Base-by-base conservation (phyloP, 176 grass and related monocot species). In the Calamus simplicifolius region DNA sequence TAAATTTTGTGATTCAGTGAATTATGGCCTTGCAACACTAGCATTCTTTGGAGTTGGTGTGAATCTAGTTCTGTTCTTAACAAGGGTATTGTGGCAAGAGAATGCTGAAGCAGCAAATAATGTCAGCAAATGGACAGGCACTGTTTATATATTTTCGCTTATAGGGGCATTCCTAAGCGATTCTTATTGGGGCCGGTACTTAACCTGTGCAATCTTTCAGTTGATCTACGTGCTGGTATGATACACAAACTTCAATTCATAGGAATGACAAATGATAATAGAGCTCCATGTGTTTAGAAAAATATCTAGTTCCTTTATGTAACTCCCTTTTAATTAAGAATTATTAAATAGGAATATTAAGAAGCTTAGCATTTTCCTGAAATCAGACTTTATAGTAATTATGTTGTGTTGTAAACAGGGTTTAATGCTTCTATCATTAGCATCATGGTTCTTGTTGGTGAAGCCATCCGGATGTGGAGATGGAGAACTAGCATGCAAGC, bases 31-130 rank as follows among this genome's bases (percentile, higher is more conserved):
- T 0, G 75, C 77, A 25, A 95, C 85, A 4, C 69, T 83, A 57
- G 89, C 89, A 58, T 95, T 95, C 75, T 95, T 95, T 71, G 89
- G 89, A 61, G 89, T 95, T 3, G 89, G 81, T 4, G 89, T 95
- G 54, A 95, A 95, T 61, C 72, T 95, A 0, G 89, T 95, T 50
- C 81, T 95, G 67, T 95, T 89, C 74, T 70, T 95, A 31, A 85
- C 81, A 3, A 69, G 84, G 29, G 84, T 95, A 38, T 72, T 95
- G 10, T 74, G 77, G 26, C 84, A 95, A 77, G 75, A 57, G 26
- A 88, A 76, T 73, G 89, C 78, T 10, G 78, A 83, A 49, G 89
- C 89, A 0, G 89, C 84, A 51, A 88, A 95, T 61, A 88, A 72
- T 69, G 84, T 95, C 56, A 95, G 89, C 80, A 87, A 93, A 52